These are phyloP conservation scores for Coniochaeta hoffmannii DNA, from an alignment of 2,329 filamentous ascomycete genomes.

Conservation along the genomic window DNA sequence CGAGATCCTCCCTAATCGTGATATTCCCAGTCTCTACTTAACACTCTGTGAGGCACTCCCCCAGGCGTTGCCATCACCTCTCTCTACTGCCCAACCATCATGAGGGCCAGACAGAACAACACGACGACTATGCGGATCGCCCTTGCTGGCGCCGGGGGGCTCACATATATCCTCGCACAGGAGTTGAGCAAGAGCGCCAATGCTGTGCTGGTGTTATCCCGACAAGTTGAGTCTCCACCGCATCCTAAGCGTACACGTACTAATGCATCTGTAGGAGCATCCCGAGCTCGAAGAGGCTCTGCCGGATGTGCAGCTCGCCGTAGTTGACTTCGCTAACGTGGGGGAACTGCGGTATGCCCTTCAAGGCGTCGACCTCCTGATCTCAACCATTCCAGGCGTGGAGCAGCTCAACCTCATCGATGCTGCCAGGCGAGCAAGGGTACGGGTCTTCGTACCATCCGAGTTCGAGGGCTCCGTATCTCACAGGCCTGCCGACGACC, in stretches of 20 bases:
- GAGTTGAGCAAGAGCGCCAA: constrained; percentile 58
- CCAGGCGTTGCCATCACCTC: not conserved
- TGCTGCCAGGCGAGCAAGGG: constrained; percentile 56
- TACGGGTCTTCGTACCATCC: constrained; percentile 64
- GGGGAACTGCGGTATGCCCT: constrained; percentile 56
- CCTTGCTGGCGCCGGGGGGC: constrained; percentile 37
- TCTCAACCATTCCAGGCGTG: constrained; percentile 62
- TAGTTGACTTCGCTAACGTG: constrained; percentile 58
- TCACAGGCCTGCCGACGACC: constrained; percentile 46
- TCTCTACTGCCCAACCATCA: not conserved
- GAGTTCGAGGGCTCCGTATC: constrained; percentile 64
- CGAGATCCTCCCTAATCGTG: not conserved
- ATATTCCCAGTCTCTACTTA: not conserved
- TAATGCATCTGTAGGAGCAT: constrained; percentile 35
- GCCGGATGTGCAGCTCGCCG: constrained; percentile 54
- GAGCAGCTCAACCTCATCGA: constrained; percentile 66
- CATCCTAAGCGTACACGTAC: not conserved
- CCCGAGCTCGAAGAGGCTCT: constrained; percentile 42
- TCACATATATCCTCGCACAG: constrained; percentile 38
- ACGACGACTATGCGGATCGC: constrained; percentile 43
- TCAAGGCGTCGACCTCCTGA: constrained; percentile 65
- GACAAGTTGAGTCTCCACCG: constrained; percentile 38
- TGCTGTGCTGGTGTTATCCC: constrained; percentile 63
- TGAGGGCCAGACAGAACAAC: constrained; percentile 1
- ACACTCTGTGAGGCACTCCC: not conserved